Evolutionary conservation across 176 grass and related monocot genomes (phyloP).

Genomic region (Poa pratensis): DNA sequence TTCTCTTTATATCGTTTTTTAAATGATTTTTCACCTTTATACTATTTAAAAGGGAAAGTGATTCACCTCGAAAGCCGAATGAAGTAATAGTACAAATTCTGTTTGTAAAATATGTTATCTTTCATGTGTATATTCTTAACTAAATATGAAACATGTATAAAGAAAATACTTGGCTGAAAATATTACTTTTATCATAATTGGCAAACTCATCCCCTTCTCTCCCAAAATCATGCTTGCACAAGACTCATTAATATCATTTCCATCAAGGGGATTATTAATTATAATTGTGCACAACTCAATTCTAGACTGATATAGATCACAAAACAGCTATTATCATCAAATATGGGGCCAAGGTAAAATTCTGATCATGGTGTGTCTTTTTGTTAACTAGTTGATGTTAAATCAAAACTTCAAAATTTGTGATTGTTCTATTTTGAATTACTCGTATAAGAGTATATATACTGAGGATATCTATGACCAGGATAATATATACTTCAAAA

Average conservation of each 20-base stretch:
- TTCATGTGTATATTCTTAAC: neutral
- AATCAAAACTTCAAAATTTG: neutral
- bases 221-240: neutral
- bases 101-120: neutral
- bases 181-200: slow-evolving; percentile 9
- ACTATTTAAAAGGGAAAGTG: neutral
- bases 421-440: neutral
- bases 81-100: neutral
- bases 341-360: neutral
- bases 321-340: slow-evolving; percentile 1
- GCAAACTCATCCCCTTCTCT: neutral
- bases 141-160: neutral
- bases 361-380: neutral
- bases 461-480: slow-evolving; percentile 25
- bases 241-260: neutral
- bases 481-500: slow-evolving; percentile 32
- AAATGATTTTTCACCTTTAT: neutral
- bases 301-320: neutral
- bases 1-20: neutral
- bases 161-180: neutral
- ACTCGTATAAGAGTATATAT: neutral
- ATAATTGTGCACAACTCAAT: neutral
- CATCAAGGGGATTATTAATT: neutral
- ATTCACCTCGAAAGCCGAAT: neutral
- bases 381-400: neutral